Conservation (phyloP, 2,329 filamentous ascomycete species). For the Neopestalotiopsis sp. region DNA sequence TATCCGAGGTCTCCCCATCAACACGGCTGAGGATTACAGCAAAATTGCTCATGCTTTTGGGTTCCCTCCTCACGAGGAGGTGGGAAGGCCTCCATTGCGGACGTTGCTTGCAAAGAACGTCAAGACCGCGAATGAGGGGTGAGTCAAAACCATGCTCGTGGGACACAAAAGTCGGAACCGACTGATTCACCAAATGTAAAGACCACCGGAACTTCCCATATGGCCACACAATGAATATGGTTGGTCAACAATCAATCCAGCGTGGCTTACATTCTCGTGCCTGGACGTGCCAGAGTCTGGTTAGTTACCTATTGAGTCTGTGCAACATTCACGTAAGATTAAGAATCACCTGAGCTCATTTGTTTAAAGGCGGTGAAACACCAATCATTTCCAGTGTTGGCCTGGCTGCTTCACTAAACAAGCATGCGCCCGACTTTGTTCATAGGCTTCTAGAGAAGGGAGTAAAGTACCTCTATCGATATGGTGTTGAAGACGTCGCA, state of each 20-base stretch:
- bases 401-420: conserved; percentile 32
- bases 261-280: conserved; percentile 41
- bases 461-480: conserved; percentile 39
- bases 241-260: conserved; percentile 43
- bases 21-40: conserved; percentile 39
- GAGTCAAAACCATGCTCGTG: background rate
- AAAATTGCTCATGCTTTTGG: conserved; percentile 41
- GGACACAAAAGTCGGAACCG: background rate
- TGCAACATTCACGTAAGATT: too few relatives aligned
- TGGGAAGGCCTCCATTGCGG: conserved; percentile 39
- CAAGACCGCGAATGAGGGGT: conserved; percentile 44
- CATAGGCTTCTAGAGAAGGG: conserved; percentile 34
- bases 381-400: conserved; percentile 39
- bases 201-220: conserved; percentile 42
- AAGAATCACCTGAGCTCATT: background rate
- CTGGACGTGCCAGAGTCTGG: conserved; percentile 29
- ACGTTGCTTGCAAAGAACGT: conserved; percentile 41
- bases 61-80: conserved; percentile 39
- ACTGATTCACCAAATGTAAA: conserved; percentile 3
- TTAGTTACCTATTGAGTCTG: background rate
- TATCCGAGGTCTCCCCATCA: conserved; percentile 39
- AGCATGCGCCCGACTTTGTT: conserved; percentile 35
- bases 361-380: conserved; percentile 37
- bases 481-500: conserved; percentile 30
- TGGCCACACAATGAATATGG: conserved; percentile 46